These are phyloP conservation scores for Exsudoporus frostii DNA, from an alignment of 768 basidiomycete species.

Conservation along the genomic window DNA sequence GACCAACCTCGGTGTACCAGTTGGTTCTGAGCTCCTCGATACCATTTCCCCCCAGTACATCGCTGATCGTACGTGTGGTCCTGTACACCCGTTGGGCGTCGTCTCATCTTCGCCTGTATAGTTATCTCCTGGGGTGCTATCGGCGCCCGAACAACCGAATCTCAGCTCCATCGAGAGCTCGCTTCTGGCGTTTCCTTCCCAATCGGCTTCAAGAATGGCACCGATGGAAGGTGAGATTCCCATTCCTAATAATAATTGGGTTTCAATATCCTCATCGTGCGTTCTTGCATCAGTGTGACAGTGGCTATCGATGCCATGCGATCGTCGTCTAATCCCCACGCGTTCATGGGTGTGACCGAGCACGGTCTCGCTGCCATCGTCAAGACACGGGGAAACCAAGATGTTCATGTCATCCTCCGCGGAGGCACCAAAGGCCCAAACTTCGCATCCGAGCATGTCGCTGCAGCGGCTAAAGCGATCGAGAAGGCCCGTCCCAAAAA, in stretches of 20 bases:
- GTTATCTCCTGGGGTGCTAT: slow-evolving; percentile 94
- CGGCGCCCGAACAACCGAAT: slow-evolving; percentile 96
- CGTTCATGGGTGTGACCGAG: slow-evolving; percentile 92
- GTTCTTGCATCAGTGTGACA: slow-evolving; percentile 46
- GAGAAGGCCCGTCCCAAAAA: slow-evolving; percentile 54
- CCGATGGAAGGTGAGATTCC: slow-evolving; percentile 71
- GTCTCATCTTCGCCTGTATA: slow-evolving; percentile 19
- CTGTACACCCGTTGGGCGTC: background rate
- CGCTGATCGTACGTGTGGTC: slow-evolving; percentile 55
- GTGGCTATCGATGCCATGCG: slow-evolving; percentile 98
- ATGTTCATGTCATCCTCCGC: slow-evolving; percentile 95
- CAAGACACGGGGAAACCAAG: slow-evolving; percentile 78
- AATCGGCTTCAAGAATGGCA: slow-evolving; percentile 99
- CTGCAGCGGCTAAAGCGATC: slow-evolving; percentile 58
- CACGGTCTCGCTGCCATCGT: slow-evolving; percentile 94
- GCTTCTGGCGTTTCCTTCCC: slow-evolving; percentile 97
- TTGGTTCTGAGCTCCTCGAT: slow-evolving; percentile 93
- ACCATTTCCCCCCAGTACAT: slow-evolving; percentile 82
- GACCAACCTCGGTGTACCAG: slow-evolving; percentile 84
- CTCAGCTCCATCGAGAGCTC: slow-evolving; percentile 94
- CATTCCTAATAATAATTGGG: background rate
- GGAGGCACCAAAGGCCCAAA: slow-evolving; percentile 93
- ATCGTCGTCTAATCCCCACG: slow-evolving; percentile 86
- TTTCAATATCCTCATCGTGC: slow-evolving; percentile 1
- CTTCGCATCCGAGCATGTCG: slow-evolving; percentile 71